A percentile compares a stretch with the other conserved stretches of the same genome.
Conservation (phyloP, 2,329 filamentous ascomycete genomes). For the Trichoderma simmonsii region DNA sequence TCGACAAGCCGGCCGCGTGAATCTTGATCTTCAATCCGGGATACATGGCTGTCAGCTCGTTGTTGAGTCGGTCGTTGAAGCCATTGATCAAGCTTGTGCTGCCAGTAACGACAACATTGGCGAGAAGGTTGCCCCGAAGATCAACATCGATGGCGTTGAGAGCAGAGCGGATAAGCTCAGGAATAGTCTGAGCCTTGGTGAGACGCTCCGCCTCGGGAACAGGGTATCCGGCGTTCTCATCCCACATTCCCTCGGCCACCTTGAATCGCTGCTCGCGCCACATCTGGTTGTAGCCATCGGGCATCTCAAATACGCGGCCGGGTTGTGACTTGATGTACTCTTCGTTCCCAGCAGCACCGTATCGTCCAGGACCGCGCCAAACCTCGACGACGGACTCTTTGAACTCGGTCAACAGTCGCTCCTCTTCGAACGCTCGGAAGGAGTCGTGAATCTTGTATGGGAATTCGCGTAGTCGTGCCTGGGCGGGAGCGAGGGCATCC, state of each 20-base stretch:
- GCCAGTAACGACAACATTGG: slow-evolving; percentile 90
- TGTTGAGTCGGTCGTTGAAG: slow-evolving; percentile 85
- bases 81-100: slow-evolving; percentile 84
- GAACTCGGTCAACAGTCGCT: slow-evolving; percentile 90
- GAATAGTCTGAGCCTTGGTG: slow-evolving; percentile 74
- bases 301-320: slow-evolving; percentile 92
- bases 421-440: slow-evolving; percentile 83
- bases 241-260: slow-evolving; percentile 86
- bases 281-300: slow-evolving; percentile 92
- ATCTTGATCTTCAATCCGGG: slow-evolving; percentile 85
- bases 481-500: slow-evolving; percentile 76
- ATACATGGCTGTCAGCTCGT: slow-evolving; percentile 76
- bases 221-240: slow-evolving; percentile 70
- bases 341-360: slow-evolving; percentile 65
- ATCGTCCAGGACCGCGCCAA: slow-evolving; percentile 77
- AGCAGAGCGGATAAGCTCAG: slow-evolving; percentile 74
- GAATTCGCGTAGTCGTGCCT: slow-evolving; percentile 72
- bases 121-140: slow-evolving; percentile 75
- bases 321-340: slow-evolving; percentile 71
- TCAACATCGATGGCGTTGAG: slow-evolving; percentile 84
- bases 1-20: slow-evolving; percentile 79
- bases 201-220: slow-evolving; percentile 44
- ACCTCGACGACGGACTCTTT: slow-evolving; percentile 96
- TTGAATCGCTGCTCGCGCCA: slow-evolving; percentile 86
- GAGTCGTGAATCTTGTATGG: slow-evolving; percentile 59